These are phyloP conservation scores for Plasmodium vinckei DNA, from an alignment of 169 alveolate genomes.

Conservation along the genomic window DNA sequence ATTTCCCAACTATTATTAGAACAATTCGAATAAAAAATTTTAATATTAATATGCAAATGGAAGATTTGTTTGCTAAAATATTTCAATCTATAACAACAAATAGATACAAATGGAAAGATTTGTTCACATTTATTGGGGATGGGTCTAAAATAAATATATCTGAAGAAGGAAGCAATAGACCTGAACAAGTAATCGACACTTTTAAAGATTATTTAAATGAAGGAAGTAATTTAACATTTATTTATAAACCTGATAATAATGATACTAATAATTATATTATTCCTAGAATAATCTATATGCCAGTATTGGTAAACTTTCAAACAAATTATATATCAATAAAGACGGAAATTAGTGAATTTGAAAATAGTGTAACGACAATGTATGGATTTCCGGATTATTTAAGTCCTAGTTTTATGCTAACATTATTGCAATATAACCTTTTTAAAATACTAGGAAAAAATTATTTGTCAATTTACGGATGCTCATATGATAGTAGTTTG, in stretches of 20 bases:
- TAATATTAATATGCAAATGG: conserved; percentile 29
- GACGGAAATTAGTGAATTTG: conserved; percentile 43
- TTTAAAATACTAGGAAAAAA: conserved; percentile 43
- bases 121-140: conserved; percentile 30
- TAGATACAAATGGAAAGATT: conserved; percentile 40
- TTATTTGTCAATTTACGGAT: conserved; percentile 33
- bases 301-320: conserved; percentile 51
- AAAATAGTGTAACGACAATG: conserved; percentile 24
- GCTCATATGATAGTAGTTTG: conserved; percentile 28
- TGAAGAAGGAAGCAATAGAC: neutral
- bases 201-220: conserved; percentile 36
- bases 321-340: conserved; percentile 51
- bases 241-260: conserved; percentile 42
- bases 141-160: neutral
- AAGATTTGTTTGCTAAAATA: conserved; percentile 33
- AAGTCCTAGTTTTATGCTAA: conserved; percentile 36
- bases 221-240: conserved; percentile 26
- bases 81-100: conserved; percentile 42
- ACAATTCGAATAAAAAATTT: conserved; percentile 65
- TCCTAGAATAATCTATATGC: conserved; percentile 31
- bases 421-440: conserved; percentile 48
- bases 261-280: conserved; percentile 46
- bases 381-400: conserved; percentile 69
- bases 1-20: conserved; percentile 30
- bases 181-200: conserved; percentile 8